Evolutionary conservation across 805 yeast species (phyloP).

Genomic region (Millerozyma acaciae): DNA sequence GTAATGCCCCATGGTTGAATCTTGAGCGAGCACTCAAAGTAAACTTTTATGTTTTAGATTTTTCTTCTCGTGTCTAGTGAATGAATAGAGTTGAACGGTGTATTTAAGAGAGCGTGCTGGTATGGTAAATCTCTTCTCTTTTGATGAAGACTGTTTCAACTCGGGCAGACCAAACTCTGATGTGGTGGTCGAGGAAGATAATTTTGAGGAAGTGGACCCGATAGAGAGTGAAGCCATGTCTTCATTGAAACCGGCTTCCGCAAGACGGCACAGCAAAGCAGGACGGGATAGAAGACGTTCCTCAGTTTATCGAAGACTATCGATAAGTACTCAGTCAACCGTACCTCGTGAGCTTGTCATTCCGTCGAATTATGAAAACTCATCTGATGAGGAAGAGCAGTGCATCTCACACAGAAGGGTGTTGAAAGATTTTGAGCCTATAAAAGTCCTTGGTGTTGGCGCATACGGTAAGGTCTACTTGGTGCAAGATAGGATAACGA

Average conservation of each 20-base stretch:
- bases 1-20: too few relatives aligned
- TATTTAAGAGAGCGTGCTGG: too few relatives aligned
- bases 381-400: conserved; percentile 1
- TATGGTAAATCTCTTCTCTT: conserved; percentile 9
- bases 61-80: too few relatives aligned
- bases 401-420: conserved; percentile 1
- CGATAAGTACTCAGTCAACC: conserved; percentile 8
- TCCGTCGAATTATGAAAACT: conserved; percentile 10
- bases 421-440: conserved; percentile 60
- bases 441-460: conserved; percentile 80
- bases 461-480: conserved; percentile 84
- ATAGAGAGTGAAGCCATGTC: conserved; percentile 3
- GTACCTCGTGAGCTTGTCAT: conserved; percentile 8
- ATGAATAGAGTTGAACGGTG: too few relatives aligned
- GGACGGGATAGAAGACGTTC: conserved; percentile 13
- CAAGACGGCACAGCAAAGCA: too few relatives aligned
- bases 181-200: conserved; percentile 1
- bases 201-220: conserved; percentile 1
- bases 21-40: too few relatives aligned
- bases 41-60: too few relatives aligned
- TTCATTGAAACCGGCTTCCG: too few relatives aligned
- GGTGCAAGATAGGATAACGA: conserved; percentile 61
- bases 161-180: too few relatives aligned
- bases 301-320: conserved; percentile 14
- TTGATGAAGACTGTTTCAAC: conserved; percentile 19